A percentile compares a stretch with the other conserved stretches of the same genome.
Conservation (phyloP, 305 asterid species). For the Solanum hybrid region DNA sequence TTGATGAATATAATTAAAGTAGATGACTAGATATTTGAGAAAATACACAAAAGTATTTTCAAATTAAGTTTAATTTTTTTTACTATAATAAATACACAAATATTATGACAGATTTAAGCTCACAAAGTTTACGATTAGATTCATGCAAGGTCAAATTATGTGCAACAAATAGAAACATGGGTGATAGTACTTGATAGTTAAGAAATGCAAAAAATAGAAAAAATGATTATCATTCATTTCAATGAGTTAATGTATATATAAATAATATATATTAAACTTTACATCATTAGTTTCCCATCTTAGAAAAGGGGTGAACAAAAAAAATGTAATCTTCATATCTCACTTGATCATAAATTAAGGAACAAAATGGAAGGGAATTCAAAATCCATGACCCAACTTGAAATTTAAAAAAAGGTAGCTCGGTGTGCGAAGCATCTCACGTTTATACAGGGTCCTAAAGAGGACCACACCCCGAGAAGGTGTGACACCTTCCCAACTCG, state of each 20-base stretch:
- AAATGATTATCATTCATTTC: not conserved
- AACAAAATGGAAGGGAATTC: not conserved
- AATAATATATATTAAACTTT: not conserved
- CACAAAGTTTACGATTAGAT: not conserved
- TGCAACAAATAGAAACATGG: not conserved
- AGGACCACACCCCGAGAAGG: not conserved
- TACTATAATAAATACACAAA: not conserved
- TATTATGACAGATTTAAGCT: not conserved
- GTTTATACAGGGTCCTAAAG: not conserved
- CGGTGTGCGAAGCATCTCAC: not conserved
- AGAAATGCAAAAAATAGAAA: not conserved
- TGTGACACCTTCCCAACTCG: not conserved
- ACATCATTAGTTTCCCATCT: not conserved
- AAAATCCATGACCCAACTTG: not conserved
- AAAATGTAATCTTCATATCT: not conserved
- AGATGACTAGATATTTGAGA: not conserved
- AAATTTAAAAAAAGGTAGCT: not conserved
- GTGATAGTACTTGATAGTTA: not conserved
- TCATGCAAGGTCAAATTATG: not conserved
- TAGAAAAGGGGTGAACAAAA: not conserved
- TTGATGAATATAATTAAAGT: no score
- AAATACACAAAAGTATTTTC: not conserved
- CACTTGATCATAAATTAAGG: not conserved
- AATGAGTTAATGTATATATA: not conserved
- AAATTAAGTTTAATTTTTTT: not conserved